A percentile compares a stretch with the other conserved stretches of the same genome.
Evolutionary conservation across 2,329 filamentous ascomycete genomes (phyloP).

Genomic region (Cladosporium sp.): DNA sequence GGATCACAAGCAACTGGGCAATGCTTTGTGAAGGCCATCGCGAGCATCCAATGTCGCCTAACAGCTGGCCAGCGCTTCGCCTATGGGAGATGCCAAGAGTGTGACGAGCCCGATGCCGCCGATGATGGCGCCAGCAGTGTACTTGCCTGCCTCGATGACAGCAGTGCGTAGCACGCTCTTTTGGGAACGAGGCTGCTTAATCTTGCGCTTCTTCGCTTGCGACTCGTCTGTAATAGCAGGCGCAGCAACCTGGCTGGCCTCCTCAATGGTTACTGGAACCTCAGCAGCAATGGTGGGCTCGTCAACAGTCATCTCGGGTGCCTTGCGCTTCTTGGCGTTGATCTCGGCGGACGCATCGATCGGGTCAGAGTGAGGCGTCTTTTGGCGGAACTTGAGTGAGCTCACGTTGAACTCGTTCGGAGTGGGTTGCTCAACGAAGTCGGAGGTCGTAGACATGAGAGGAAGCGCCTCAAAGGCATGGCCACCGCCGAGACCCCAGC

Average conservation of each 20-base stretch:
- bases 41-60: neutral
- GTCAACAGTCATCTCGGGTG: conserved; percentile 18
- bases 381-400: too few relatives aligned
- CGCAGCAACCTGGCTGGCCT: neutral
- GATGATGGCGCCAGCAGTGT: conserved; percentile 18
- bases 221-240: neutral
- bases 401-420: too few relatives aligned
- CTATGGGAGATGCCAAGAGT: conserved; percentile 25
- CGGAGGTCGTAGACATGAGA: too few relatives aligned
- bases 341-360: neutral
- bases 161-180: conserved; percentile 10
- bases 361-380: neutral
- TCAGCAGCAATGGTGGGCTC: neutral
- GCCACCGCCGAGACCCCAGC: neutral
- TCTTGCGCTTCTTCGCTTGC: conserved; percentile 2
- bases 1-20: too few relatives aligned
- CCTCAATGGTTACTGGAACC: conserved; percentile 15
- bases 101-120: conserved; percentile 23
- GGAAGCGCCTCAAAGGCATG: too few relatives aligned
- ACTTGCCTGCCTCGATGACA: conserved; percentile 15
- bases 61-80: conserved; percentile 22
- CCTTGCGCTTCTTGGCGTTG: conserved; percentile 24
- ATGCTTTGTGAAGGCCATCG: neutral
- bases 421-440: too few relatives aligned
- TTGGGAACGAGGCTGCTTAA: neutral